A percentile compares a stretch with the other conserved stretches of the same genome.
Conservation (phyloP, 805 yeast genomes). For the Sporopachydermia lactativora region DNA sequence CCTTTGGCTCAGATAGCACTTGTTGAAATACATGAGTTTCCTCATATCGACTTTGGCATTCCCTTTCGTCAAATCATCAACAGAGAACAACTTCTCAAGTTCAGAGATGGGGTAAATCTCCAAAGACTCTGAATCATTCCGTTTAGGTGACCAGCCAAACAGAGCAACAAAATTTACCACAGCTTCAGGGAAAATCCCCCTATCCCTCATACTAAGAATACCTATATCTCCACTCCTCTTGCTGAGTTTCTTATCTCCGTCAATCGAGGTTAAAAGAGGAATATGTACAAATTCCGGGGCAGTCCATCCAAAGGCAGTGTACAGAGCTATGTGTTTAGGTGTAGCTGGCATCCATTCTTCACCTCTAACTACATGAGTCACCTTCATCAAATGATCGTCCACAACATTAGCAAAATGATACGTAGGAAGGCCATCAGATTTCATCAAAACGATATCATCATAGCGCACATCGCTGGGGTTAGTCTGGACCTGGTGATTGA, state of each 20-base stretch:
- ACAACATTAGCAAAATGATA: constrained; percentile 94
- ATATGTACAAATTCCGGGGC: constrained; percentile 80
- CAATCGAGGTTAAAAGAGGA: constrained; percentile 65
- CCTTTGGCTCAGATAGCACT: constrained; percentile 39
- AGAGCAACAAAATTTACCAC: constrained; percentile 74
- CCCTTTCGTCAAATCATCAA: constrained; percentile 76
- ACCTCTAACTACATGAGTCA: constrained; percentile 91
- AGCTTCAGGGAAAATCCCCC: constrained; percentile 77
- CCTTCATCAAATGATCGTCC: constrained; percentile 86
- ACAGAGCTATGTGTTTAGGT: constrained; percentile 83
- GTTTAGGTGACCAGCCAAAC: constrained; percentile 85
- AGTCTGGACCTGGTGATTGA: constrained; percentile 68
- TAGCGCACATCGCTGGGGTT: constrained; percentile 57
- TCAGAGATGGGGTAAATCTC: constrained; percentile 41
- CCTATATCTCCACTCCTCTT: constrained; percentile 79
- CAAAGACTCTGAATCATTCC: constrained; percentile 17
- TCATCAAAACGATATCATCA: constrained; percentile 81
- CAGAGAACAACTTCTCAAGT: constrained; percentile 39
- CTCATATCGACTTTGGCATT: constrained; percentile 80
- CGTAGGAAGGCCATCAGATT: constrained; percentile 93
- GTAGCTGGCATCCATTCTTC: constrained; percentile 98
- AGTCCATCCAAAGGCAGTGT: constrained; percentile 73
- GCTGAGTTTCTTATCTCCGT: constrained; percentile 53
- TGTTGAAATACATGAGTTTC: constrained; percentile 68
- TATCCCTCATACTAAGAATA: constrained; percentile 38